A percentile compares a stretch with the other conserved stretches of the same genome.
Evolutionary conservation across 257 asterid genomes (phyloP).

Genomic region (Solanum clarkiae): DNA sequence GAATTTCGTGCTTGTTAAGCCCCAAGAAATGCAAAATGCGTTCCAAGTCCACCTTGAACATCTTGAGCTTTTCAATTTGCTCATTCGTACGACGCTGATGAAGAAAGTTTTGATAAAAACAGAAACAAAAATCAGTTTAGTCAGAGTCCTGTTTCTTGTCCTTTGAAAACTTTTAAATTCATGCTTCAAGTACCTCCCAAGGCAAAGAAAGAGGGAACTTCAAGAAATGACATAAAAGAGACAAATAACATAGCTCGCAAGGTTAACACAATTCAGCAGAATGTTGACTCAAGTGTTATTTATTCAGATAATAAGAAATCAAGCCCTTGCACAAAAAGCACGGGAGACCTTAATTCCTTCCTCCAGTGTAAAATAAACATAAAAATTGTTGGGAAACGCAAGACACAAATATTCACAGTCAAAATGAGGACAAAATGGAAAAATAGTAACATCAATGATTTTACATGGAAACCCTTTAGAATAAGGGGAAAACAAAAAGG

Average conservation of each 20-base stretch:
- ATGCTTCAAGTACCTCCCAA: not conserved
- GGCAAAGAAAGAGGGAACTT: not conserved
- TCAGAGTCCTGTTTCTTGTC: not conserved
- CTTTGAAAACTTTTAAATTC: not conserved
- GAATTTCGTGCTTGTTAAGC: slow-evolving; percentile 46
- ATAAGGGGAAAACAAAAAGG: no score
- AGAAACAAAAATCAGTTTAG: not conserved
- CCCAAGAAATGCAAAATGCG: slow-evolving; percentile 45
- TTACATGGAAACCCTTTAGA: no score
- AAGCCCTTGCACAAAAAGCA: not conserved
- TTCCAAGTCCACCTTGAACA: slow-evolving; percentile 67
- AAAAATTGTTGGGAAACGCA: not conserved
- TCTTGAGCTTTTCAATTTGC: slow-evolving; percentile 55
- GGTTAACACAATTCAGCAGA: not conserved
- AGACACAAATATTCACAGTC: no score
- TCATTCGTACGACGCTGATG: slow-evolving; percentile 66
- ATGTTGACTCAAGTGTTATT: not conserved
- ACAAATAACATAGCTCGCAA: not conserved
- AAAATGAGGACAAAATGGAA: no score
- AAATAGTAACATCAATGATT: no score
- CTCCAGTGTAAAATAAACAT: not conserved
- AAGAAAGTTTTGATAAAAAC: slow-evolving; percentile 52
- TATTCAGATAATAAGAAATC: not conserved
- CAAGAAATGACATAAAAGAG: not conserved
- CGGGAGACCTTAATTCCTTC: not conserved